These are phyloP conservation scores for Zoysia matrella DNA, from an alignment of 202 grass and related monocot genomes.

Conservation along the genomic window DNA sequence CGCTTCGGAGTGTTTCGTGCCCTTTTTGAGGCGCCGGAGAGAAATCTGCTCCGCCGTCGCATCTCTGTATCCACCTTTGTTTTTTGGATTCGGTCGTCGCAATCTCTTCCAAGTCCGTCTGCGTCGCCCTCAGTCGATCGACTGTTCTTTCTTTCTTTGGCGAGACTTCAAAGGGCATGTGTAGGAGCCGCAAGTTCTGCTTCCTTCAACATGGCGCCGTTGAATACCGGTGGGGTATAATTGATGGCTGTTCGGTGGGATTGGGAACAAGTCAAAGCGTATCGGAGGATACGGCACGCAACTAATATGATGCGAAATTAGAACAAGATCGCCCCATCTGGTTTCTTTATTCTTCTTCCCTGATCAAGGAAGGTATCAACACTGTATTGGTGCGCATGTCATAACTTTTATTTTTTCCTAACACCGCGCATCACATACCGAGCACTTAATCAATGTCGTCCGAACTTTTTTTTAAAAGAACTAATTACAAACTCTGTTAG, in stretches of 20 bases:
- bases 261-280: too few relatives aligned
- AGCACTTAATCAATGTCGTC: too few relatives aligned
- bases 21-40: conserved; percentile 31
- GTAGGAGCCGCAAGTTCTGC: not conserved
- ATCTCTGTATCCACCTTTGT: conserved; percentile 3
- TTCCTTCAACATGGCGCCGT: not conserved
- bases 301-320: not conserved
- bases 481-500: too few relatives aligned
- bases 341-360: too few relatives aligned
- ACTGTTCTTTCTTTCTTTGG: not conserved
- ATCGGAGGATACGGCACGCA: not conserved
- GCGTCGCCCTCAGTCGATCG: not conserved
- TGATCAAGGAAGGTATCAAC: too few relatives aligned
- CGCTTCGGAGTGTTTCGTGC: conserved; percentile 11
- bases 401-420: too few relatives aligned
- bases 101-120: not conserved
- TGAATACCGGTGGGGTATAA: not conserved
- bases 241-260: not conserved
- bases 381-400: too few relatives aligned
- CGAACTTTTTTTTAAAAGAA: too few relatives aligned
- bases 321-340: not conserved
- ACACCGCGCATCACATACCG: too few relatives aligned
- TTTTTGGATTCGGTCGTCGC: conserved; percentile 10
- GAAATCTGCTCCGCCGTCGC: not conserved
- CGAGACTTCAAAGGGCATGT: not conserved